Base-by-base conservation (phyloP, 371 early-diverging fungal genomes). In the Racocetra persica region DNA sequence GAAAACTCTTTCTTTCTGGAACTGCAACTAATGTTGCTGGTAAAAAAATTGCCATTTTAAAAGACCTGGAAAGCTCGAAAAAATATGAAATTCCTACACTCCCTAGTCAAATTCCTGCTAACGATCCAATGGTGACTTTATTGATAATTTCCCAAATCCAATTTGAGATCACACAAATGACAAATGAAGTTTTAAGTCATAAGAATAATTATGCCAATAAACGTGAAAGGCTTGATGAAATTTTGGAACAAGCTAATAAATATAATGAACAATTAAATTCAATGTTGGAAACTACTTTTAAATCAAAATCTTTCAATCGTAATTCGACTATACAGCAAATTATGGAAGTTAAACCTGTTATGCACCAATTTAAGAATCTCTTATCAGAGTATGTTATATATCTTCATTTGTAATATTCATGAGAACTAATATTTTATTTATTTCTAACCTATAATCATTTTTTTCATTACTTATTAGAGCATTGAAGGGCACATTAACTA, bases 401-500 rank as follows among this genome's bases (percentile, higher is more conserved):
- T 62, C 13, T 52, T 71, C 6, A 32, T 28, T 20, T 22, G 7
- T 32, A 81, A 81, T 79, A 4, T 26, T 6, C 13, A 32, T 1
- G 77, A 82, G 1, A 74, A 83, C 49, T 24, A 18, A 26, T 16
- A 57, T 22, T 74, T 8, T 82, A 80, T 22, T 77, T 81, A 82
- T 3, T 77, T 80, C 32, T 82, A 82, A 26, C 54, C 45, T 55
- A 52, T 65, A 36, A 82, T 80, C 0, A 81, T 81, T 79, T 14
- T 78, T 83, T 81, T 26, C 38, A 83, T 28, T 13, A 80, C 2
- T 65, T 84, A 22, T 82, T 13, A 85, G 85, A 32, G 84, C 87
- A 1, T 81, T 84, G 26, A 85, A 86, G 75, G 85, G 85, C 0
- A 62, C 82, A 2, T 74, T 86, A 18, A 84, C 85, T 24, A 86